Evolutionary conservation across 192 early-diverging fungal genomes (phyloP), one percentile per base, ranked within the genome.

Genomic region (Helicostylum pulchrum): DNA sequence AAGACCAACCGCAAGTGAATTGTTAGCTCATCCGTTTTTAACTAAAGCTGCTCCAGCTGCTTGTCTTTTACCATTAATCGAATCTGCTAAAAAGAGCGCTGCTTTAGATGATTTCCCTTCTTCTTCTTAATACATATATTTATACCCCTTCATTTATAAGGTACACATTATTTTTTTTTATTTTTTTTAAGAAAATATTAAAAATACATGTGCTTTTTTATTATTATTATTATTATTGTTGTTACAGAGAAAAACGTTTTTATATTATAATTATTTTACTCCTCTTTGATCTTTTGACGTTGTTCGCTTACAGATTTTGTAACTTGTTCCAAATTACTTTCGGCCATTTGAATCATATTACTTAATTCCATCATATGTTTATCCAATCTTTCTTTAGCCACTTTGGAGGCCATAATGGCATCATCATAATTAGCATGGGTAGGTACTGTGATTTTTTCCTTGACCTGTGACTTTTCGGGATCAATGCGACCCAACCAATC

Each of bases 1-100:
- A 63, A 81, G 95, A 48, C 89, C 92, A 0, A 85, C 83, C 3
- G 91, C 92, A 6, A 81, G 75, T 11, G 86, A 92, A 64, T 74
- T 95, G 32, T 76, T 96, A 55, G 72, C 79, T 71, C 94, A 96
- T 79, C 89, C 88, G 12, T 96, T 96, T 66, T 61, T 96, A 65
- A 77, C 81, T 50, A 90, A 87, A 72, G 87, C 92, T 0, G 91
- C 89, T 21, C 91, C 92, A 12, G 81, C 93, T 55, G 77, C 77
- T 61, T 85, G 88, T 7, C 76, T 95, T 19, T 80, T 85, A 15
- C 92, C 92, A 31, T 70, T 94, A 12, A 94, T 95, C 23, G 57
- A 59, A 42, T 42, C 56, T 1, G 68, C 68, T 20, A 59, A 34
- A n/a, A 42, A 59, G 14, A 43, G 20, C 44, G 56, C 46, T 17